Evolutionary conservation across 2,329 filamentous ascomycete genomes (phyloP).

Genomic region (Akanthomyces muscarius): DNA sequence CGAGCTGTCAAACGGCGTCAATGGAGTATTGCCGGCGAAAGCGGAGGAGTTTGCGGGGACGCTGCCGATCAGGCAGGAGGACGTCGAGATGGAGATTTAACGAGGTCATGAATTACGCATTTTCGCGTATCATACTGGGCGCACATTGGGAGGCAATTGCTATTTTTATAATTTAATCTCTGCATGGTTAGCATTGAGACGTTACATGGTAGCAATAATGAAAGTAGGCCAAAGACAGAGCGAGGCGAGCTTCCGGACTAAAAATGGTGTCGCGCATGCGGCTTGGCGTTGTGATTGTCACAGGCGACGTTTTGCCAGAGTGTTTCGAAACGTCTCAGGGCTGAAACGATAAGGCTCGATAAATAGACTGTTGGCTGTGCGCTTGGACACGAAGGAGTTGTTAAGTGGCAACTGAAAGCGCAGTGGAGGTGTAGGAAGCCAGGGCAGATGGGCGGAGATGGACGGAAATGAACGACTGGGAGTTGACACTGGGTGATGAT

Average conservation of each 20-base stretch:
- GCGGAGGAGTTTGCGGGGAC: slow-evolving; percentile 57
- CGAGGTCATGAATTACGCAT: slow-evolving; percentile 2
- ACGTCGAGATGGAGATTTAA: slow-evolving; percentile 36
- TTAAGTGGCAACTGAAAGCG: too few relatives aligned
- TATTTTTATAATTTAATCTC: neutral
- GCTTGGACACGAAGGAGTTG: neutral
- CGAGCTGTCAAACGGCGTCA: slow-evolving; percentile 35
- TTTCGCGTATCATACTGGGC: neutral
- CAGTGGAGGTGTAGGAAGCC: too few relatives aligned
- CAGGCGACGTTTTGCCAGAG: neutral
- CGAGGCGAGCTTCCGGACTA: neutral
- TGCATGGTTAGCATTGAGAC: neutral
- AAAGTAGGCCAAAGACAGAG: neutral
- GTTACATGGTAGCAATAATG: neutral
- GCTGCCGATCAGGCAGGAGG: slow-evolving; percentile 36
- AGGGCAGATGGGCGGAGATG: too few relatives aligned
- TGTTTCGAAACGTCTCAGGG: neutral
- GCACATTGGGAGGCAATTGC: neutral
- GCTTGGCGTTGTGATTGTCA: neutral
- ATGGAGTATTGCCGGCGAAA: slow-evolving; percentile 32
- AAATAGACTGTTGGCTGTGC: too few relatives aligned
- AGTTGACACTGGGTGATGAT: too few relatives aligned
- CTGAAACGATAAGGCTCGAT: neutral
- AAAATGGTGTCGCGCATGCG: neutral
- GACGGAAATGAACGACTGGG: too few relatives aligned